Evolutionary conservation across 805 yeast genomes (phyloP).

Genomic region (Candida boleticola): DNA sequence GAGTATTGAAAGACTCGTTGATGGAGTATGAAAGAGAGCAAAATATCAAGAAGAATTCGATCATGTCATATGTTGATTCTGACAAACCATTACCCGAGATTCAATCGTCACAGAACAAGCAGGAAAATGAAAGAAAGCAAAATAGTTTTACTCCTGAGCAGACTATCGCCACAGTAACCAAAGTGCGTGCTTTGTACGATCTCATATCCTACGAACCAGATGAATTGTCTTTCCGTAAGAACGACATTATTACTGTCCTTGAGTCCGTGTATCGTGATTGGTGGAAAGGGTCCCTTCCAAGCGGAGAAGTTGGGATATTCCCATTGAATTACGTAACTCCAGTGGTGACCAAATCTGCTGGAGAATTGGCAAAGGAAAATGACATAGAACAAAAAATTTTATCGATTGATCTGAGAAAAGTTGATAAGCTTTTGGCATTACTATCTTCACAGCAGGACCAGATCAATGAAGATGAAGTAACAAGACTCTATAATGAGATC

Average conservation of each 20-base stretch:
- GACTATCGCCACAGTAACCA: slow-evolving; percentile 48
- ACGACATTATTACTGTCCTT: slow-evolving; percentile 83
- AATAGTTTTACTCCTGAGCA: slow-evolving; percentile 11
- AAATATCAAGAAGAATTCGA: slow-evolving; percentile 17
- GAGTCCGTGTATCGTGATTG: slow-evolving; percentile 90
- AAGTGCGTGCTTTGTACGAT: slow-evolving; percentile 85
- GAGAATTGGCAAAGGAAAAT: slow-evolving; percentile 53
- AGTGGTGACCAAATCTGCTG: slow-evolving; percentile 60
- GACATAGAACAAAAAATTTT: slow-evolving; percentile 54
- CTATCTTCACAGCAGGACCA: slow-evolving; percentile 28
- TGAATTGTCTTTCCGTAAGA: slow-evolving; percentile 81
- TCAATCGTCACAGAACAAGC: slow-evolving; percentile 7
- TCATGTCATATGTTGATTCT: slow-evolving; percentile 13
- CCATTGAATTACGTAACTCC: slow-evolving; percentile 91
- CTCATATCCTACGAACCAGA: slow-evolving; percentile 76
- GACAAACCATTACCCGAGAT: slow-evolving; percentile 40
- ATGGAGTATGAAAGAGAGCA: slow-evolving; percentile 53
- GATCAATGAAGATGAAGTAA: slow-evolving; percentile 62
- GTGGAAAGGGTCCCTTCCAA: slow-evolving; percentile 84
- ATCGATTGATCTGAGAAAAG: slow-evolving; percentile 47
- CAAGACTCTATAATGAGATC: slow-evolving; percentile 67
- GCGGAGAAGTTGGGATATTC: slow-evolving; percentile 81
- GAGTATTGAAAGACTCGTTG: slow-evolving; percentile 72
- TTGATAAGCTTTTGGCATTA: slow-evolving; percentile 67
- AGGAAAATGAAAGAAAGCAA: slow-evolving; percentile 13